Evolutionary conservation across 495 filamentous ascomycete species (phyloP), one percentile per base, ranked within the genome.

Genomic region (Mycothermus thermophilus): DNA sequence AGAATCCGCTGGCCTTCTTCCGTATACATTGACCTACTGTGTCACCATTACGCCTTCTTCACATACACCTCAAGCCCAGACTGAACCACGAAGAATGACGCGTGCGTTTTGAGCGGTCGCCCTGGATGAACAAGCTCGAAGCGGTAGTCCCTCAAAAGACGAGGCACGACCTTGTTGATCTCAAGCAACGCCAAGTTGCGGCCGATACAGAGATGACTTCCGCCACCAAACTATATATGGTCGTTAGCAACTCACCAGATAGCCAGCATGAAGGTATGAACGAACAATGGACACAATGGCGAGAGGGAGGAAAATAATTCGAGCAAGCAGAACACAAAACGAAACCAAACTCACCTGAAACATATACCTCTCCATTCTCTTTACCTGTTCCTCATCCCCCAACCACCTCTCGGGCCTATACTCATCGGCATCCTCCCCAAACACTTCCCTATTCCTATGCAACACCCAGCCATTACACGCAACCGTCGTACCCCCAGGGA

Each of bases 321-420:
- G n/a, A n/a, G n/a, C n/a, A n/a, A n/a, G n/a, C n/a, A n/a, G n/a
- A n/a, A n/a, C n/a, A n/a, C n/a, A n/a, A n/a, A n/a, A n/a, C n/a
- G n/a, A n/a, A n/a, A n/a, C 6, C 12, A 13, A 16, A 46, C 50
- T 33, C 38, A 67, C 64, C 54, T 68, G 62, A 34, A 66, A 62
- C 58, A 59, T 72, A 44, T 60, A 64, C 34, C 55, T 54, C 54
- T 62, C 63, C 72, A 60, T 64, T 31, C 37, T 58, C 50, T 44
- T 60, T 20, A 46, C 58, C 43, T 49, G 52, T 53, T 57, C 58
- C 38, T 58, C 49, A 23, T 64, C 61, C 37, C 71, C 65, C 25
- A 83, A 45, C 79, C 79, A 83, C 26, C 79, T 47, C 51, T 78
- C 77, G 0, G 79, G 77, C 12, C 68, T 52, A 43, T 69, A 84